These are phyloP conservation scores for Sugiyamaella grinbergsii DNA, from an alignment of 1,139 yeast species.

Conservation along the genomic window DNA sequence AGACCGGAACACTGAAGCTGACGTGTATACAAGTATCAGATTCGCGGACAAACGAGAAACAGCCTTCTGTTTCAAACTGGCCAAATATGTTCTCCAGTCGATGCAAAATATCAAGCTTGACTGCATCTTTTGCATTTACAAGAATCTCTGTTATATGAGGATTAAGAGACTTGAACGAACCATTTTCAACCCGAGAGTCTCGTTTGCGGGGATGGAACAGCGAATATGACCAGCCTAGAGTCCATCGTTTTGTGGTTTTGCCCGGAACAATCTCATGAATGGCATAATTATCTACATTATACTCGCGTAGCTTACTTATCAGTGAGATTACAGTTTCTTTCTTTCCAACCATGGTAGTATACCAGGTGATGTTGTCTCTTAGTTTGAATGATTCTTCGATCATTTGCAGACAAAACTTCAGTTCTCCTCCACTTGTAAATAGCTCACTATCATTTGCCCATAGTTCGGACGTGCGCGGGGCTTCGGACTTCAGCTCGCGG, in stretches of 20 bases:
- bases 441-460: slow-evolving; percentile 42
- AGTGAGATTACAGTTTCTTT: slow-evolving; percentile 38
- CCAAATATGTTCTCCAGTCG: neutral
- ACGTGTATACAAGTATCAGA: slow-evolving; percentile 1
- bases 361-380: slow-evolving; percentile 39
- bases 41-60: slow-evolving; percentile 1
- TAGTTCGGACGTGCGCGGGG: slow-evolving; percentile 30
- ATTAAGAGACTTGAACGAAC: slow-evolving; percentile 21
- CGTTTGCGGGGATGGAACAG: slow-evolving; percentile 22
- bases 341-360: slow-evolving; percentile 46
- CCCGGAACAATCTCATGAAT: slow-evolving; percentile 39
- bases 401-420: slow-evolving; percentile 42
- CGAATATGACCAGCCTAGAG: slow-evolving; percentile 46
- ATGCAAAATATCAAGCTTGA: neutral
- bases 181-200: slow-evolving; percentile 17
- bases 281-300: slow-evolving; percentile 33
- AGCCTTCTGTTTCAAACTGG: neutral
- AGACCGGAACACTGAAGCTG: neutral
- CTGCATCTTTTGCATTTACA: too few species aligned
- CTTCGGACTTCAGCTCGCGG: slow-evolving; percentile 22
- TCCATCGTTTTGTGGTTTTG: slow-evolving; percentile 46
- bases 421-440: slow-evolving; percentile 49
- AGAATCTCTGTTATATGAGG: slow-evolving; percentile 20
- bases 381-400: slow-evolving; percentile 38
- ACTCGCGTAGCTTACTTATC: slow-evolving; percentile 30